These are phyloP conservation scores for Aspergillus ibericus DNA, from an alignment of 2,329 filamentous ascomycete species.

Conservation along the genomic window DNA sequence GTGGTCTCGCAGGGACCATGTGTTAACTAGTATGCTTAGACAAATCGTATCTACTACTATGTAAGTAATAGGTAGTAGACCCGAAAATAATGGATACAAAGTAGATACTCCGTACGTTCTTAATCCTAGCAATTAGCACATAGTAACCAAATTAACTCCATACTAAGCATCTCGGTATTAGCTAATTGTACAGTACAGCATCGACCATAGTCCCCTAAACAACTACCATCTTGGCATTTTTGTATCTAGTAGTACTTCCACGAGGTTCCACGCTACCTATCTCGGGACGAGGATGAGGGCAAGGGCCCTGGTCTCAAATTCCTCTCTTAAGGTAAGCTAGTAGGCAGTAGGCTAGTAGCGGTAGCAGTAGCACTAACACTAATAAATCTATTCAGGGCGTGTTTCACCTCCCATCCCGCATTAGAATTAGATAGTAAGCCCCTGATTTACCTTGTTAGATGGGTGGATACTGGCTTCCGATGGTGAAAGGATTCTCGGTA, in stretches of 20 bases:
- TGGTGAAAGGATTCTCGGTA: background rate
- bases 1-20: background rate
- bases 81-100: too few relatives aligned
- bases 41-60: too few relatives aligned
- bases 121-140: too few relatives aligned
- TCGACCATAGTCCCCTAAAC: too few relatives aligned
- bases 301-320: background rate
- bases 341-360: too few relatives aligned
- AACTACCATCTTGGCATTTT: background rate
- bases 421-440: background rate
- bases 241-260: too few relatives aligned
- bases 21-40: background rate
- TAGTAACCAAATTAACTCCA: too few relatives aligned
- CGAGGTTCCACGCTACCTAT: background rate
- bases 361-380: too few relatives aligned
- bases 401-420: background rate
- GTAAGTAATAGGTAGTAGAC: background rate
- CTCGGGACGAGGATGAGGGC: background rate
- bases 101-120: too few relatives aligned
- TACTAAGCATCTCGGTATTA: too few relatives aligned
- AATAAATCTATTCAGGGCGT: background rate
- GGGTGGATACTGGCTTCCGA: background rate
- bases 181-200: too few relatives aligned
- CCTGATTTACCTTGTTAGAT: background rate
- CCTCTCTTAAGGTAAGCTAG: too few relatives aligned